phyloP scores from a whole-genome alignment of 805 yeast species.

The Peterozyma xylosa region DNA sequence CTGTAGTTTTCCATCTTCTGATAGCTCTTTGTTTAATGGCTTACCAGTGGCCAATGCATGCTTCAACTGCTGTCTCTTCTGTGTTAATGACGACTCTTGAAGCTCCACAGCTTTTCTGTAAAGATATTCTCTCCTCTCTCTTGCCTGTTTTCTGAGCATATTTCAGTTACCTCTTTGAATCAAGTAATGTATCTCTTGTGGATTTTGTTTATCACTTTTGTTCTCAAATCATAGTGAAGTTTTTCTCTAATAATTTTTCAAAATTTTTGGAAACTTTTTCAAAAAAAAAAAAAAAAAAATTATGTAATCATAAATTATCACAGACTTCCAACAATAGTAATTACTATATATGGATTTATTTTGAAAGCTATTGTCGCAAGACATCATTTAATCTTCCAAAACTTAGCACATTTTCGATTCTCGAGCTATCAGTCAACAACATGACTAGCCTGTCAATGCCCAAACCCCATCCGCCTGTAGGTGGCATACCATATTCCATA shows the following conservation, averaged over 20 bases:
- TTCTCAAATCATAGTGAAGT: too few relatives aligned
- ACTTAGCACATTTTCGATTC: slow-evolving; percentile 70
- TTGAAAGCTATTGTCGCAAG: slow-evolving; percentile 35
- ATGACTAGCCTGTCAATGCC: slow-evolving; percentile 87
- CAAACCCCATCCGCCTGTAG: slow-evolving; percentile 97
- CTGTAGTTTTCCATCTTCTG: slow-evolving; percentile 79
- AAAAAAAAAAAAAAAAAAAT: too few relatives aligned
- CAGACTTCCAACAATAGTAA: too few relatives aligned
- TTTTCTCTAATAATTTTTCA: too few relatives aligned
- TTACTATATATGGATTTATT: background rate
- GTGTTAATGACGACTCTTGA: slow-evolving; percentile 80
- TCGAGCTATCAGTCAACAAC: slow-evolving; percentile 54
- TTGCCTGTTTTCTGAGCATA: slow-evolving; percentile 85
- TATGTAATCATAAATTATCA: too few relatives aligned
- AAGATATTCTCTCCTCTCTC: slow-evolving; percentile 92
- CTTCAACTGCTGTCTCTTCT: slow-evolving; percentile 78
- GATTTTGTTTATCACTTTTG: too few relatives aligned
- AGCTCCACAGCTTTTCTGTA: slow-evolving; percentile 84
- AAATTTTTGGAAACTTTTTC: too few relatives aligned
- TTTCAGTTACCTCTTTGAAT: too few relatives aligned
- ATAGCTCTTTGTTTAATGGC: slow-evolving; percentile 80
- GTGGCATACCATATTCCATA: slow-evolving; percentile 93
- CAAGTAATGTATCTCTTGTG: too few relatives aligned
- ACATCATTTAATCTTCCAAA: slow-evolving; percentile 76
- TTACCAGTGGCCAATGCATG: slow-evolving; percentile 90